These are phyloP conservation scores for Colletotrichum lindemuthianum DNA, from an alignment of 2,329 filamentous ascomycete species.

Conservation along the genomic window DNA sequence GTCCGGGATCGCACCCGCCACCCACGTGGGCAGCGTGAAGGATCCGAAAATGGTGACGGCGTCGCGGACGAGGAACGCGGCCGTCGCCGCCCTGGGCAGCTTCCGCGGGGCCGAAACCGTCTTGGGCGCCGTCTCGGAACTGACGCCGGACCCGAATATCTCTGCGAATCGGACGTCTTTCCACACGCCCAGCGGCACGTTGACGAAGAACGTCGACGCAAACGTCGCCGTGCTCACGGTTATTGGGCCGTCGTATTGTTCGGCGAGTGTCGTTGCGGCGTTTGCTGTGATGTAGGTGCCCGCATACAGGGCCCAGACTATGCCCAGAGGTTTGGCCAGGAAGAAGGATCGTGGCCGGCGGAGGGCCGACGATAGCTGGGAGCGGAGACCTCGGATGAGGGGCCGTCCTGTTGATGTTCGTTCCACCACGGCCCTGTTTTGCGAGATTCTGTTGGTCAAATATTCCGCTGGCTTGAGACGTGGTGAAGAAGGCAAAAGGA, in stretches of 20 bases:
- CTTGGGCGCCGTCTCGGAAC: conserved; percentile 6
- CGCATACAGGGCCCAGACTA: conserved; percentile 44
- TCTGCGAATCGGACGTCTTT: conserved; percentile 46
- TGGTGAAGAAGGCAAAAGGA: too few relatives aligned
- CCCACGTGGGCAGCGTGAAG: conserved; percentile 42
- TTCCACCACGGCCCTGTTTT: conserved; percentile 36
- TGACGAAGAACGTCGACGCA: conserved; percentile 43
- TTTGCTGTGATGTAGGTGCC: conserved; percentile 44
- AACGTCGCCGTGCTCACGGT: conserved; percentile 39
- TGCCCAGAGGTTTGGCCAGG: conserved; percentile 39
- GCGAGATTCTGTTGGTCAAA: conserved; percentile 2
- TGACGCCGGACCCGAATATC: conserved; percentile 39
- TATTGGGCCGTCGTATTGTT: conserved; percentile 38
- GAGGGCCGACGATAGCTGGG: conserved; percentile 27
- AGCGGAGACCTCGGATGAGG: conserved; percentile 30
- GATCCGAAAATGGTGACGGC: conserved; percentile 46
- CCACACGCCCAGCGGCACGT: conserved; percentile 45
- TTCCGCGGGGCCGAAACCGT: conserved; percentile 25
- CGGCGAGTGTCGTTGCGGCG: conserved; percentile 40
- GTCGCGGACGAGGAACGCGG: conserved; percentile 43
- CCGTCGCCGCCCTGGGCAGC: conserved; percentile 40
- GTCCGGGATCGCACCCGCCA: conserved; percentile 42
- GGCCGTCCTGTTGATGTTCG: conserved; percentile 31
- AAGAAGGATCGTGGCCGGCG: conserved; percentile 40
- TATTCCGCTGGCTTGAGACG: too few relatives aligned